These are phyloP conservation scores for Sclerotinia minor DNA, from an alignment of 2,329 filamentous ascomycete genomes.

Conservation along the genomic window DNA sequence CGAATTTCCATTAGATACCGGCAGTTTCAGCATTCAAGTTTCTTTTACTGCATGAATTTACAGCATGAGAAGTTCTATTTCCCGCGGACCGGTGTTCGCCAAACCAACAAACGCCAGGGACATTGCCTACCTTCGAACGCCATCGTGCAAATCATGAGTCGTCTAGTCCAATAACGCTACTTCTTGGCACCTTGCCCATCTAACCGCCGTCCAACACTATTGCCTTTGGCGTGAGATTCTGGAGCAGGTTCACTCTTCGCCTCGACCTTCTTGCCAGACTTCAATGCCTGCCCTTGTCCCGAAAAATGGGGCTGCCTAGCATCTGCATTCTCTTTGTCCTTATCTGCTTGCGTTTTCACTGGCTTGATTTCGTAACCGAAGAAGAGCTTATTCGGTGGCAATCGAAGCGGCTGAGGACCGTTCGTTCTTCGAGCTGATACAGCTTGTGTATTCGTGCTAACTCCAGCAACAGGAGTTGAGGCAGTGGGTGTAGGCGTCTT, in stretches of 20 bases:
- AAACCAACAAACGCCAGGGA: slow-evolving; percentile 1
- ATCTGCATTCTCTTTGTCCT: slow-evolving; percentile 65
- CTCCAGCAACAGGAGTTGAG: slow-evolving; percentile 67
- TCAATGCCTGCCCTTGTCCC: slow-evolving; percentile 80
- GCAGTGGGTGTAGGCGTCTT: slow-evolving; percentile 74
- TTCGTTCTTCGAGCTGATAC: slow-evolving; percentile 55
- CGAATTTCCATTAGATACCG: background rate
- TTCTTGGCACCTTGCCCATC: slow-evolving; percentile 29
- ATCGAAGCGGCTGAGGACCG: slow-evolving; percentile 80
- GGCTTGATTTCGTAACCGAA: slow-evolving; percentile 95
- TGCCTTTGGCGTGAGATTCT: slow-evolving; percentile 14
- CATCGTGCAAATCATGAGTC: background rate
- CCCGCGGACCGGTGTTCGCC: background rate
- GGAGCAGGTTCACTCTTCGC: slow-evolving; percentile 34
- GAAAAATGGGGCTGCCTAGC: slow-evolving; percentile 72
- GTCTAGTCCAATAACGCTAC: background rate
- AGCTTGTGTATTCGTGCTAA: slow-evolving; percentile 44
- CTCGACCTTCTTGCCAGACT: slow-evolving; percentile 62
- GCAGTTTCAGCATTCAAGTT: background rate
- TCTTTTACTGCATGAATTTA: background rate
- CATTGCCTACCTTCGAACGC: slow-evolving; percentile 9
- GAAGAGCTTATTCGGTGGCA: slow-evolving; percentile 89
- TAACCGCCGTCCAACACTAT: slow-evolving; percentile 31
- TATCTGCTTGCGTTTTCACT: slow-evolving; percentile 74
- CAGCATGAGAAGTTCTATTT: background rate